A percentile compares a stretch with the other conserved stretches of the same genome.
These are phyloP conservation scores for Ogataea henricii DNA, from an alignment of 805 yeast species.

Conservation along the genomic window DNA sequence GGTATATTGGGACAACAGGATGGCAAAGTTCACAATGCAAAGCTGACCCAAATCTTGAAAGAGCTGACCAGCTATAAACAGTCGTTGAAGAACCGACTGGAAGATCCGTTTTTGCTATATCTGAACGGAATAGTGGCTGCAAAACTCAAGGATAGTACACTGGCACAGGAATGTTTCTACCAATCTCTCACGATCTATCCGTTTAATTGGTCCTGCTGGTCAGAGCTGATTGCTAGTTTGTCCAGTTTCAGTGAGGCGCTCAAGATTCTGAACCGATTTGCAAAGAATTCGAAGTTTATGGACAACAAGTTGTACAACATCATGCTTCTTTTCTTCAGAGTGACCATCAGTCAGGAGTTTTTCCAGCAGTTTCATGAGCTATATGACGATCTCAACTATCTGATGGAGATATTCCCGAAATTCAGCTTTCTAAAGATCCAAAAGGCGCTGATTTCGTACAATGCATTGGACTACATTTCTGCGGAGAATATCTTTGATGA, in stretches of 20 bases:
- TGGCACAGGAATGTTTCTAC: constrained; percentile 63
- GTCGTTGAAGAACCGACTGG: constrained; percentile 13
- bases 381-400: constrained; percentile 48
- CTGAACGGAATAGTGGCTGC: constrained; percentile 68
- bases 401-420: constrained; percentile 63
- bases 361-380: constrained; percentile 63
- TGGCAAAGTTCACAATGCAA: constrained; percentile 33
- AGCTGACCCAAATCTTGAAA: constrained; percentile 38
- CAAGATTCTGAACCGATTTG: constrained; percentile 39
- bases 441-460: constrained; percentile 78
- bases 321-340: constrained; percentile 55
- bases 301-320: constrained; percentile 30
- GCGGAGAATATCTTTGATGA: constrained; percentile 82
- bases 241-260: constrained; percentile 62
- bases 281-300: constrained; percentile 37
- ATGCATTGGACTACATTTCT: constrained; percentile 78
- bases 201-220: constrained; percentile 94
- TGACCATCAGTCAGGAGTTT: constrained; percentile 74
- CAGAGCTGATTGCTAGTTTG: constrained; percentile 67
- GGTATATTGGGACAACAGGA: constrained; percentile 56
- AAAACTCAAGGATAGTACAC: constrained; percentile 57
- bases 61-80: constrained; percentile 41
- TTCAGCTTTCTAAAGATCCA: constrained; percentile 78
- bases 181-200: constrained; percentile 70
- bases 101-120: constrained; percentile 67